Conservation (phyloP, 2,329 filamentous ascomycete species). For the Rugonectria rugulosa region DNA sequence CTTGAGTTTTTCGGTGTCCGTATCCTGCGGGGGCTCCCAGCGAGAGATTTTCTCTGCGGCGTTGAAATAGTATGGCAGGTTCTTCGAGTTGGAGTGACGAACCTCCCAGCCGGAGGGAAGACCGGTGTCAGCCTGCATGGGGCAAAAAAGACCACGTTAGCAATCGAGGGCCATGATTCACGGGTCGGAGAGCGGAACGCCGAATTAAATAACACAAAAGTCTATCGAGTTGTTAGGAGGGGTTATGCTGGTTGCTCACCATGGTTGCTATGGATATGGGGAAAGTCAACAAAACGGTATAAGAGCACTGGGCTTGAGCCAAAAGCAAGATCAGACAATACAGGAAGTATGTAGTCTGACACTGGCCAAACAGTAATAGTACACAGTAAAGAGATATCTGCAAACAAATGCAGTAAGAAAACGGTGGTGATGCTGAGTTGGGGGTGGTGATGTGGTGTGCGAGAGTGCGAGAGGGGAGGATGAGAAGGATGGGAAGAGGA, state of each 20-base stretch:
- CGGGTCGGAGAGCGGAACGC: too few relatives aligned
- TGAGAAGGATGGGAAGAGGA: background rate
- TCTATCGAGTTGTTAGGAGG: background rate
- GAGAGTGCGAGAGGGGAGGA: background rate
- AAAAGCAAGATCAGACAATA: background rate
- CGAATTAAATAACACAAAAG: too few relatives aligned
- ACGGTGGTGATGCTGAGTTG: constrained; percentile 5
- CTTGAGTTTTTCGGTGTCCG: constrained; percentile 92
- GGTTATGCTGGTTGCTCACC: constrained; percentile 10
- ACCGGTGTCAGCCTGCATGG: constrained; percentile 73
- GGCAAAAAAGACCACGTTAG: background rate
- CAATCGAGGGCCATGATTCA: too few relatives aligned
- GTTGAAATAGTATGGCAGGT: constrained; percentile 99
- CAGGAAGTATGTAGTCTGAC: background rate
- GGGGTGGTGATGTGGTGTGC: too few relatives aligned
- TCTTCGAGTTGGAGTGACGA: constrained; percentile 97
- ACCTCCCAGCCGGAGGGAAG: constrained; percentile 92
- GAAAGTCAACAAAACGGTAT: constrained; percentile 11
- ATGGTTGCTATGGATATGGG: constrained; percentile 18
- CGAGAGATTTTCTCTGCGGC: constrained; percentile 82
- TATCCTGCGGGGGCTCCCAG: constrained; percentile 91
- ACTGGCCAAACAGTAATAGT: background rate
- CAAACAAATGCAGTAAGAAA: background rate
- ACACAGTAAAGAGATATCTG: constrained; percentile 7
- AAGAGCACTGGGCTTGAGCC: constrained; percentile 1